phyloP scores from a whole-genome alignment of 2,329 filamentous ascomycete genomes.

The Sodiomyces alkalinus region DNA sequence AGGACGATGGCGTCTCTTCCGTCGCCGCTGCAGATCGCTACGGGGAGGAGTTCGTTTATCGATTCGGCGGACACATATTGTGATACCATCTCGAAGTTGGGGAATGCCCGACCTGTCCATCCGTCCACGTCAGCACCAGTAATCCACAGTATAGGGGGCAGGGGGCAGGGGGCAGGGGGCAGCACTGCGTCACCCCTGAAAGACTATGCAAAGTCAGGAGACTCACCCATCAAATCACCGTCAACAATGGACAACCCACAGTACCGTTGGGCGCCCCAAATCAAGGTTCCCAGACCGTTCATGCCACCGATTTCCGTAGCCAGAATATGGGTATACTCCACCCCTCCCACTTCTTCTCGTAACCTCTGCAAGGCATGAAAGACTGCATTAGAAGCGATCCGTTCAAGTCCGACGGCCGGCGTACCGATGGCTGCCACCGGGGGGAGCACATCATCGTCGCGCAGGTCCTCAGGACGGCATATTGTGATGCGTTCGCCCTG shows the following conservation, averaged over 20 bases:
- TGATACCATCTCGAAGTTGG: constrained; percentile 13
- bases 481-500: constrained; percentile 9
- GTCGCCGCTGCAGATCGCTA: constrained; percentile 11
- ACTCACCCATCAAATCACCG: constrained; percentile 21
- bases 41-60: constrained; percentile 12
- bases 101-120: constrained; percentile 11
- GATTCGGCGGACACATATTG: constrained; percentile 15
- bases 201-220: too few species aligned
- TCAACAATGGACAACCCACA: constrained; percentile 21
- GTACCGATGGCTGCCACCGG: constrained; percentile 10
- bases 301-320: constrained; percentile 31
- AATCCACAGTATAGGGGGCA: constrained; percentile 13
- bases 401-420: constrained; percentile 10
- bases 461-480: constrained; percentile 8
- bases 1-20: constrained; percentile 10
- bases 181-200: too few species aligned
- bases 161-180: fast-evolving
- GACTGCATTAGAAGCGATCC: constrained; percentile 8
- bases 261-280: constrained; percentile 18
- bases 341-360: background rate
- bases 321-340: constrained; percentile 6
- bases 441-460: constrained; percentile 9
- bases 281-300: constrained; percentile 29
- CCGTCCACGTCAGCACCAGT: constrained; percentile 5
- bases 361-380: constrained; percentile 6